These are phyloP conservation scores for Reticulascus tulasneorum DNA, from an alignment of 2,329 filamentous ascomycete genomes.

Conservation along the genomic window DNA sequence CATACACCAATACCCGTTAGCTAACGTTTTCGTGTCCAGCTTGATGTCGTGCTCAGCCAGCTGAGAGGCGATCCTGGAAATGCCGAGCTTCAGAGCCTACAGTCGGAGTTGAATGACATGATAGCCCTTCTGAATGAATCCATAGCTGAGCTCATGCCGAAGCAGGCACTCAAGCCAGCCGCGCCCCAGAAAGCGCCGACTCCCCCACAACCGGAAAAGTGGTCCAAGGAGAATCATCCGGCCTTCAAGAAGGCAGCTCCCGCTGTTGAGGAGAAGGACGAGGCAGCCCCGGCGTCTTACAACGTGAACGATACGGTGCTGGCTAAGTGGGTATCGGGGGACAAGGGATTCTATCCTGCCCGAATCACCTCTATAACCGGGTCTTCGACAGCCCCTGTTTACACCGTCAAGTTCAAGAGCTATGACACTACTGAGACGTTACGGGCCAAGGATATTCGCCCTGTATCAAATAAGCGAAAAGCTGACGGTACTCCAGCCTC, in stretches of 20 bases:
- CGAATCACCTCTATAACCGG: constrained; percentile 92
- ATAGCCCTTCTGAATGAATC: constrained; percentile 75
- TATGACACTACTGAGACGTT: constrained; percentile 84
- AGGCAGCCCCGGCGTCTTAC: constrained; percentile 56
- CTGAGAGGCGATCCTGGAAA: constrained; percentile 79
- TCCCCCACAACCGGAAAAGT: constrained; percentile 63
- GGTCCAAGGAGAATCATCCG: constrained; percentile 76
- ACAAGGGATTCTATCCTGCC: constrained; percentile 86
- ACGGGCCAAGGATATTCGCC: constrained; percentile 77
- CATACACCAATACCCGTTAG: background rate
- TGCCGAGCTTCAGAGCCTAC: constrained; percentile 70
- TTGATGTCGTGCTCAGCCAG: constrained; percentile 72
- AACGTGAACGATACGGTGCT: constrained; percentile 86
- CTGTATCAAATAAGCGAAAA: constrained; percentile 78
- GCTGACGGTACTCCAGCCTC: constrained; percentile 68
- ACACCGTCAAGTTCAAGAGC: constrained; percentile 91
- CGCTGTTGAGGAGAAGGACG: constrained; percentile 47
- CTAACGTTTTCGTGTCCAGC: constrained; percentile 40
- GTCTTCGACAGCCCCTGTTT: constrained; percentile 84
- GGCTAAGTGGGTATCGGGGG: constrained; percentile 86
- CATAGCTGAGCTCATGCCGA: constrained; percentile 74
- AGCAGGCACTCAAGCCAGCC: constrained; percentile 39
- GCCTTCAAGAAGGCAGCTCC: constrained; percentile 58
- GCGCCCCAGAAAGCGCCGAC: constrained; percentile 38
- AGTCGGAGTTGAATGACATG: constrained; percentile 76